phyloP scores from a whole-genome alignment of 805 yeast genomes.

The Komagataella pastoris region DNA sequence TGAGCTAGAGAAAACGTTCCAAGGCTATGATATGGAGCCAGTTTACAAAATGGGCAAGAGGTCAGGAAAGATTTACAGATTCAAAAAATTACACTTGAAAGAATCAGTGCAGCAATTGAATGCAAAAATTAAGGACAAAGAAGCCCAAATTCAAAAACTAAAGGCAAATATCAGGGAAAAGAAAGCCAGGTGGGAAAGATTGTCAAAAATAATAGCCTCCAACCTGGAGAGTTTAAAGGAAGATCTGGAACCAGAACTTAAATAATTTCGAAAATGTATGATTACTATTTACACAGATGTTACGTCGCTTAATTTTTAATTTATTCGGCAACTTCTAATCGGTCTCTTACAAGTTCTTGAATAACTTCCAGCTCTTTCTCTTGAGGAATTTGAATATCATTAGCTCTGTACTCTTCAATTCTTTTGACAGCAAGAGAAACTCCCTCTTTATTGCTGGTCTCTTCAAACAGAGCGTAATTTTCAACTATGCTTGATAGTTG shows the following conservation, averaged over 20 bases:
- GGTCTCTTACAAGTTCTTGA: slow-evolving; percentile 19
- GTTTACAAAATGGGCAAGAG: neutral
- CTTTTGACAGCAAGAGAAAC: slow-evolving; percentile 18
- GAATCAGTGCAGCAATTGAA: neutral
- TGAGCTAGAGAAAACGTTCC: neutral
- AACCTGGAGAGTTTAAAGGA: neutral
- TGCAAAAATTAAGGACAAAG: neutral
- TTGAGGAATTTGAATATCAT: slow-evolving; percentile 17
- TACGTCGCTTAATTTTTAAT: neutral
- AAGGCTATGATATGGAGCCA: neutral
- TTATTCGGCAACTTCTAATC: slow-evolving; percentile 11
- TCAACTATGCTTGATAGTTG: slow-evolving; percentile 26
- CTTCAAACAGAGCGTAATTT: slow-evolving; percentile 21
- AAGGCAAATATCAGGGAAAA: neutral
- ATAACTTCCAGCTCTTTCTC: slow-evolving; percentile 21
- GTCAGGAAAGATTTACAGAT: neutral
- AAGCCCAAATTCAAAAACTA: neutral
- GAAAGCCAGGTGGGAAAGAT: neutral
- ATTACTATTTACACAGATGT: neutral
- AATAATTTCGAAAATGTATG: too few relatives aligned
- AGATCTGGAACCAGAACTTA: neutral
- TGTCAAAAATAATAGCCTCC: neutral
- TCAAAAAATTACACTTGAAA: neutral
- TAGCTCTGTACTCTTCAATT: slow-evolving; percentile 20
- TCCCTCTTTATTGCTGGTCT: slow-evolving; percentile 21